Evolutionary conservation across 2,329 filamentous ascomycete species (phyloP), one percentile per base, ranked within the genome.

Genomic region (Elsinoe ampelina): DNA sequence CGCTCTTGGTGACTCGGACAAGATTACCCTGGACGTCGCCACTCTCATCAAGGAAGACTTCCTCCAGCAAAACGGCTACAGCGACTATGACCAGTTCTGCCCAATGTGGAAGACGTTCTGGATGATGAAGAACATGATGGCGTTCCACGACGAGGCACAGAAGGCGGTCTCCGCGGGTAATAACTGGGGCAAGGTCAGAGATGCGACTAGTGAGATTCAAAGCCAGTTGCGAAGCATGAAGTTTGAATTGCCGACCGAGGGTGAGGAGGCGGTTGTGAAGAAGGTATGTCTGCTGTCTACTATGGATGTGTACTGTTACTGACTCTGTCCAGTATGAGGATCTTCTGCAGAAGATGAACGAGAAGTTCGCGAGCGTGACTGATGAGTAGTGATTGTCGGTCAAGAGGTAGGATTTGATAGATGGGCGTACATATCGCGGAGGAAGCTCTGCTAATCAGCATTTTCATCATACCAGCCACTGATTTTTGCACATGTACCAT

Each of bases 111-210:
- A 98, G 85, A 98, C 93, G 0, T 87, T 95, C 72, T 98, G 93
- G 86, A 97, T 98, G 93, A 98, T 98, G 93, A 96, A 95, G 82
- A 86, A 89, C 62, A 97, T 98, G 84, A 88, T 98, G 79, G 88
- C 86, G 58, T 98, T 92, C 82, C 89, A 96, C 71, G 95, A 98
- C 67, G 93, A 98, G 78, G 85, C 89, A 20, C 92, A 97, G 72
- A 97, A 96, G 82, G 90, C 89, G 5, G 82, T 98, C 68, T 80
- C 87, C 5, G 89, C 95, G 72, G 93, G 93, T 60, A 87, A 92
- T 74, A 86, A 77, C 73, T 98, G 93, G 93, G 77, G 79, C 69
- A 96, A 95, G 81, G 86, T 98, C 57, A 84, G 92, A 64, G 93
- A 98, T 67, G 83, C 87, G 34, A 98, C 93, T 11, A 77, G 80